Evolutionary conservation across 2,329 filamentous ascomycete genomes (phyloP).

Genomic region (Penicillium corylophilum): DNA sequence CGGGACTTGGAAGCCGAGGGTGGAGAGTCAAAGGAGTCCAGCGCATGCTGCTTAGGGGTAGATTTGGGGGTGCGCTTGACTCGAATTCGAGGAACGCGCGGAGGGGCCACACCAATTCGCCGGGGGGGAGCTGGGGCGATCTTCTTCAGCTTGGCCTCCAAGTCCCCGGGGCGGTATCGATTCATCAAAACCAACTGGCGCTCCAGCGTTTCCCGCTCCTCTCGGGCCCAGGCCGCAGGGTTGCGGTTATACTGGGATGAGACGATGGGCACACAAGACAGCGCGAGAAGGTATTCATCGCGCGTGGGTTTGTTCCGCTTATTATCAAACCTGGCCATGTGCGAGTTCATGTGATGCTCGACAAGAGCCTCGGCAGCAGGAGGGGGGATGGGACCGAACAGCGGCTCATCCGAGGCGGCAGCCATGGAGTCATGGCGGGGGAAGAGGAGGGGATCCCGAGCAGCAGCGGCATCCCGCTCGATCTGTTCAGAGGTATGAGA

Average conservation of each 20-base stretch:
- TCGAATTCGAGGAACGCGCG: conserved; percentile 33
- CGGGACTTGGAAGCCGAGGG: conserved; percentile 44
- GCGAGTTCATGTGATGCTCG: conserved; percentile 43
- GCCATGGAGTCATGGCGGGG: conserved; percentile 37
- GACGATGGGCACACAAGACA: conserved; percentile 46
- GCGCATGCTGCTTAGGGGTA: conserved; percentile 40
- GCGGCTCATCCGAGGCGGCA: conserved; percentile 39
- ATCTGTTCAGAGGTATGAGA: conserved; percentile 34
- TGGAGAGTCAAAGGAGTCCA: conserved; percentile 38
- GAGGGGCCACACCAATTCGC: conserved; percentile 24
- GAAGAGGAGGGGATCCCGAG: conserved; percentile 45
- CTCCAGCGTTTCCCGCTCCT: conserved; percentile 44
- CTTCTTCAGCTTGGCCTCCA: conserved; percentile 39
- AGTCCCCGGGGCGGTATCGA: conserved; percentile 32
- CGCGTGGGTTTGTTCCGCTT: conserved; percentile 45
- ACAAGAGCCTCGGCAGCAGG: conserved; percentile 39
- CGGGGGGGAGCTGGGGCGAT: conserved; percentile 42
- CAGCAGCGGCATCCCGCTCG: conserved; percentile 30
- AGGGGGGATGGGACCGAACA: conserved; percentile 40
- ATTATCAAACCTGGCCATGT: conserved; percentile 43
- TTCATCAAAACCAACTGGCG: conserved; percentile 44
- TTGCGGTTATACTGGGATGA: conserved; percentile 45
- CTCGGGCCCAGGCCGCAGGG: conserved; percentile 43
- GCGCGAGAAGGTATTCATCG: conserved; percentile 44
- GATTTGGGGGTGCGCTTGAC: conserved; percentile 43